Evolutionary conservation across 2,329 filamentous ascomycete genomes (phyloP).

Genomic region (Amauroascus verrucosus): DNA sequence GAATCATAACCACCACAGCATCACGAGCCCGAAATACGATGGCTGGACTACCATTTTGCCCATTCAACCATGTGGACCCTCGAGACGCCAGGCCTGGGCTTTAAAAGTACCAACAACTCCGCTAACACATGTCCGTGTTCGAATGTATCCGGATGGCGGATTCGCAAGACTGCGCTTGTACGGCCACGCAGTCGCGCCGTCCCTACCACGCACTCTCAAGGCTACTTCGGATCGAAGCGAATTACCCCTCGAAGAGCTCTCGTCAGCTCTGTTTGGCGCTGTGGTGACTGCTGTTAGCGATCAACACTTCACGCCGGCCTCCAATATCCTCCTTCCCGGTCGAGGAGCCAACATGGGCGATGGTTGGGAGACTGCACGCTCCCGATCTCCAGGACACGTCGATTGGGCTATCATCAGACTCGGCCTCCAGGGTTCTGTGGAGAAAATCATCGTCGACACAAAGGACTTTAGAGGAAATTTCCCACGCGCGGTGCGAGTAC

Average conservation of each 20-base stretch:
- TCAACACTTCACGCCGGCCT: conserved; percentile 34
- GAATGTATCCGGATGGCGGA: conserved; percentile 40
- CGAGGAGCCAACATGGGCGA: conserved; percentile 38
- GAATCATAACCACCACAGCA: conserved; percentile 16
- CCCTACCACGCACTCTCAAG: conserved; percentile 10
- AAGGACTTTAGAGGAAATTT: conserved; percentile 40
- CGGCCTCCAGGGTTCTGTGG: conserved; percentile 31
- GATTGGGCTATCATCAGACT: conserved; percentile 36
- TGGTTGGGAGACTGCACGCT: conserved; percentile 37
- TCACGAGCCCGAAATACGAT: conserved; percentile 26
- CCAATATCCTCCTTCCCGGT: conserved; percentile 35
- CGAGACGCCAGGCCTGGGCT: conserved; percentile 36
- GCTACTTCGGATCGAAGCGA: not conserved
- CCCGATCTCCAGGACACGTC: conserved; percentile 30
- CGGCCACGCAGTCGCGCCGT: conserved; percentile 33
- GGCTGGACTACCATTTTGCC: conserved; percentile 35
- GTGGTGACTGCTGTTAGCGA: conserved; percentile 32
- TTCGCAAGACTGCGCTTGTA: conserved; percentile 36
- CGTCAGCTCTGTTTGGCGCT: conserved; percentile 34
- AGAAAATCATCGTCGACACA: conserved; percentile 34
- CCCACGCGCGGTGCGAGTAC: conserved; percentile 32
- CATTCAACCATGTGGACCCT: conserved; percentile 30
- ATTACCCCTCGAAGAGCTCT: conserved; percentile 29
- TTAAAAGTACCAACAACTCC: conserved; percentile 24
- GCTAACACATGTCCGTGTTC: conserved; percentile 35